phyloP scores from a whole-genome alignment of 1,284 basidiomycete genomes.

The Hymenochaete sp. region DNA sequence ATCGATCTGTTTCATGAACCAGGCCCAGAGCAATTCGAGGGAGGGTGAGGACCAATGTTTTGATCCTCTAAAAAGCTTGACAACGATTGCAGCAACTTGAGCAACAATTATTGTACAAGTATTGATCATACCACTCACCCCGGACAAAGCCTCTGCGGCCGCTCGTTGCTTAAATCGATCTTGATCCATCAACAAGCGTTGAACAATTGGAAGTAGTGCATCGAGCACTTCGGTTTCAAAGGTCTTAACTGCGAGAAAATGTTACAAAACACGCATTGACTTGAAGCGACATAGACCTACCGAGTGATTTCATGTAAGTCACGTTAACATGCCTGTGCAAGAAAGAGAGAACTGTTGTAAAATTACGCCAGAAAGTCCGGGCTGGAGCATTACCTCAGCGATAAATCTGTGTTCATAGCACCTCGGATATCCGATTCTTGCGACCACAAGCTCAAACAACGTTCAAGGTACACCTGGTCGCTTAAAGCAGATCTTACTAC shows the following conservation, averaged over 20 bases:
- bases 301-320: slow-evolving; percentile 58
- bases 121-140: slow-evolving; percentile 41
- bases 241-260: slow-evolving; percentile 45
- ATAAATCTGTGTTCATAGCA: slow-evolving; percentile 30
- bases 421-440: slow-evolving; percentile 60
- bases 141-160: slow-evolving; percentile 79
- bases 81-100: slow-evolving; percentile 3
- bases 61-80: slow-evolving; percentile 45
- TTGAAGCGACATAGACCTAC: slow-evolving; percentile 31
- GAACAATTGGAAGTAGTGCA: slow-evolving; percentile 44
- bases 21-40: slow-evolving; percentile 66
- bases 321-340: slow-evolving; percentile 43
- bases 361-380: not conserved
- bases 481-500: slow-evolving; percentile 46
- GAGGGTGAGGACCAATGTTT: slow-evolving; percentile 81
- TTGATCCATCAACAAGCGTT: slow-evolving; percentile 53
- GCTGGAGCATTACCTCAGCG: slow-evolving; percentile 35
- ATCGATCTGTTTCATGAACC: slow-evolving; percentile 67
- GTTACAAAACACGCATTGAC: slow-evolving; percentile 14
- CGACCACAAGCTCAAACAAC: slow-evolving; percentile 53
- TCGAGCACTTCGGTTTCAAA: slow-evolving; percentile 51
- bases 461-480: slow-evolving; percentile 51
- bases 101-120: slow-evolving; percentile 32
- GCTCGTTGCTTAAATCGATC: slow-evolving; percentile 92
- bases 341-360: not conserved